A percentile compares a stretch with the other conserved stretches of the same genome.
phyloP scores from a whole-genome alignment of 345 rosid genomes.

The Angophora floribunda region DNA sequence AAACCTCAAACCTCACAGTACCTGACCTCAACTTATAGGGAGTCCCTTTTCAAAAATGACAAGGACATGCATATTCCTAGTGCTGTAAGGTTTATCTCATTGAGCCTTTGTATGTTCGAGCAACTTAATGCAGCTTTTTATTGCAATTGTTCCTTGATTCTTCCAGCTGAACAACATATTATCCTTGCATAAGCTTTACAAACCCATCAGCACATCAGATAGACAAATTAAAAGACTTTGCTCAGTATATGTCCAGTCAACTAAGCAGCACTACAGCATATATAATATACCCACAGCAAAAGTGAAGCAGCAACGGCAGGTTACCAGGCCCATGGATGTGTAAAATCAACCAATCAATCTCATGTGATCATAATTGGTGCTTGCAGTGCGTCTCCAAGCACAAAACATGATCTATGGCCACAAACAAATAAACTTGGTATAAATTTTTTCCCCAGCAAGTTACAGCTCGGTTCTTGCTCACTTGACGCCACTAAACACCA shows the following conservation, averaged over 20 bases:
- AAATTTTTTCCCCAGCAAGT: not conserved
- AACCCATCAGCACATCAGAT: not conserved
- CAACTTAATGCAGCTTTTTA: not conserved
- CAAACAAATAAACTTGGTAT: not conserved
- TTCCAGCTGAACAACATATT: not conserved
- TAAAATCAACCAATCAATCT: not conserved
- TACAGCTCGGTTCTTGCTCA: not conserved
- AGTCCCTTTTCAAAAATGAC: not conserved
- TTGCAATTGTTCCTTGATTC: not conserved
- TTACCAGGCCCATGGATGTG: not conserved
- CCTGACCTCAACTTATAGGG: not conserved
- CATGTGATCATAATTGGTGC: not conserved
- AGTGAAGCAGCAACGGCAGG: not conserved
- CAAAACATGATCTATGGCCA: not conserved
- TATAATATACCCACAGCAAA: not conserved
- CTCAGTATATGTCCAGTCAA: not conserved
- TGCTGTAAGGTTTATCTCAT: not conserved
- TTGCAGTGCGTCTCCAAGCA: not conserved
- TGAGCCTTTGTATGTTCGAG: not conserved
- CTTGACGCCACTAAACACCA: not conserved
- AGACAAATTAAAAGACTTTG: not conserved
- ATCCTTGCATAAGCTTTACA: not conserved
- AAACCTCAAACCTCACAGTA: not conserved
- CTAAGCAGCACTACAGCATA: not conserved
- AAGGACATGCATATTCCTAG: not conserved